A percentile compares a stretch with the other conserved stretches of the same genome.
phyloP scores from a whole-genome alignment of 1,139 yeast genomes.

The Yamadazyma diospyri region DNA sequence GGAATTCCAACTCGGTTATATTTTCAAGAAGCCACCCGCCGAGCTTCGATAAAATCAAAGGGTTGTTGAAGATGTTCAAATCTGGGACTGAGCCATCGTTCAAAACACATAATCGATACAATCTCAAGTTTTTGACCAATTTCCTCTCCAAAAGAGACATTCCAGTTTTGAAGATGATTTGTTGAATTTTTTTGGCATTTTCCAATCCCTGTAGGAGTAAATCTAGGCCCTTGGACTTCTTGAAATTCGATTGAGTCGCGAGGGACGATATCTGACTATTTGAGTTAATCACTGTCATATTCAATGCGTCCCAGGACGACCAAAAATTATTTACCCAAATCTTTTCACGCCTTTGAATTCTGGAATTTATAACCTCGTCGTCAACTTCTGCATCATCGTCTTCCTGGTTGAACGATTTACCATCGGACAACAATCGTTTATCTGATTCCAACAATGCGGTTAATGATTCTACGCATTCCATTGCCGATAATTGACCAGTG shows the following conservation, averaged over 20 bases:
- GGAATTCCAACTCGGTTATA: conserved; percentile 71
- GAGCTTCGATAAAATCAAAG: conserved; percentile 74
- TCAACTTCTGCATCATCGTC: conserved; percentile 20
- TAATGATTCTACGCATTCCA: conserved; percentile 88
- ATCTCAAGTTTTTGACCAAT: conserved; percentile 70
- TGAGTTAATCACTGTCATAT: conserved; percentile 31
- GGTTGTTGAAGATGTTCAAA: conserved; percentile 73
- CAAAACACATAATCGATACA: conserved; percentile 82
- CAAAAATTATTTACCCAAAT: conserved; percentile 89
- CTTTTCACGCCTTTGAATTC: conserved; percentile 54
- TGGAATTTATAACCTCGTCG: conserved; percentile 32
- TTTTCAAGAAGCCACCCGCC: conserved; percentile 93
- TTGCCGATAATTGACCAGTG: conserved; percentile 83
- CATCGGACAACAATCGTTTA: conserved; percentile 23
- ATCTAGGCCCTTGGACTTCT: conserved; percentile 49
- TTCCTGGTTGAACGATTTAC: conserved; percentile 9
- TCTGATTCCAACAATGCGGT: conserved; percentile 80
- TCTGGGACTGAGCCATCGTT: conserved; percentile 82
- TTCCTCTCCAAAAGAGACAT: conserved; percentile 83
- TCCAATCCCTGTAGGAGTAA: conserved; percentile 66
- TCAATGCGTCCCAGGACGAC: conserved; percentile 91
- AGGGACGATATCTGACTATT: conserved; percentile 9
- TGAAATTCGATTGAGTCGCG: conserved; percentile 17
- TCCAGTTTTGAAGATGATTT: conserved; percentile 84
- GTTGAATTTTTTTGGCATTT: conserved; percentile 78